These are phyloP conservation scores for Arabis hirsuta DNA, from an alignment of 345 rosid genomes.

Conservation along the genomic window DNA sequence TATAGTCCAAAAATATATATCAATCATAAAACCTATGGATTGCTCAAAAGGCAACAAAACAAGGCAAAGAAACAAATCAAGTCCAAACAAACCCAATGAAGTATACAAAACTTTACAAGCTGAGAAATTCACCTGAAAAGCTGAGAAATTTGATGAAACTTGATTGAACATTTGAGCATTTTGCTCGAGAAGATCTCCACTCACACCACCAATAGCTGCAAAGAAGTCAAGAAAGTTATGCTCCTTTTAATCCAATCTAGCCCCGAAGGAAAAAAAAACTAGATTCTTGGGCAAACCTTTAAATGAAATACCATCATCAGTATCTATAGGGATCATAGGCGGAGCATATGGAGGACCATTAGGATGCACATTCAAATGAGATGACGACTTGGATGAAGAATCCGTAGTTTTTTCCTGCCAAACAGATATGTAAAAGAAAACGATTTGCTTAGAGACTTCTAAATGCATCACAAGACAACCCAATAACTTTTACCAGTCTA, in stretches of 20 bases:
- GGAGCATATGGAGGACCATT: slow-evolving; percentile 71
- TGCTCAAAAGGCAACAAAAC: slow-evolving; percentile 19
- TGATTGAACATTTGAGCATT: slow-evolving; percentile 75
- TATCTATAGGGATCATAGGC: slow-evolving; percentile 64
- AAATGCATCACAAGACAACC: slow-evolving; percentile 6
- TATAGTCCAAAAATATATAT: not conserved
- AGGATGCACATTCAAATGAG: slow-evolving; percentile 63
- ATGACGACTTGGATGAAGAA: slow-evolving; percentile 65
- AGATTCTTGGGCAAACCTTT: slow-evolving; percentile 53
- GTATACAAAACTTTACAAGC: slow-evolving; percentile 22
- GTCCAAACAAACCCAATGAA: not conserved
- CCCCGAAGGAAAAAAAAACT: not conserved
- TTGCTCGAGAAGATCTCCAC: slow-evolving; percentile 78
- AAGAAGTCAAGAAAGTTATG: slow-evolving; percentile 13
- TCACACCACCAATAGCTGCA: slow-evolving; percentile 77
- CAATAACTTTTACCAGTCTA: not conserved
- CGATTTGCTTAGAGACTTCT: slow-evolving; percentile 6
- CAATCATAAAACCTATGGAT: not conserved
- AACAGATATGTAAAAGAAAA: slow-evolving; percentile 29
- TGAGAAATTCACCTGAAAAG: slow-evolving; percentile 63
- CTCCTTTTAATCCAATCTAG: slow-evolving; percentile 16
- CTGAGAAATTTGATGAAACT: slow-evolving; percentile 67
- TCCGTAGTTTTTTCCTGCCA: slow-evolving; percentile 72
- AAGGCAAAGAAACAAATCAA: slow-evolving; percentile 13
- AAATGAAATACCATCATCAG: slow-evolving; percentile 74